Percentiles rank a stretch among this genome's conserved stretches.
Conservation (phyloP, 306 rosid genomes). For the Abrus precatorius region DNA sequence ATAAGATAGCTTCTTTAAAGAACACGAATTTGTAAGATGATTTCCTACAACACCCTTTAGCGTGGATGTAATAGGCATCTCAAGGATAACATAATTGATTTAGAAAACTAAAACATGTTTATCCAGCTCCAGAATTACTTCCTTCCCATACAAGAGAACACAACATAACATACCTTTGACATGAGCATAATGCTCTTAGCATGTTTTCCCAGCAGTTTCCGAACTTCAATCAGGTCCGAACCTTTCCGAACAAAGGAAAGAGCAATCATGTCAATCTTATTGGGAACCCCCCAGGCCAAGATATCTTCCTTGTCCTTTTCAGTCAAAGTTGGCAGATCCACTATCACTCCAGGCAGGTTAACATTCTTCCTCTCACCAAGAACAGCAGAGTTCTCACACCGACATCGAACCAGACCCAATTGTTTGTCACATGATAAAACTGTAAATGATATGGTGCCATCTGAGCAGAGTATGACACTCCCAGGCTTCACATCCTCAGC, state of each 20-base stretch:
- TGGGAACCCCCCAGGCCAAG: constrained; percentile 88
- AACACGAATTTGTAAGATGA: constrained; percentile 23
- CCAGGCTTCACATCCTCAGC: constrained; percentile 92
- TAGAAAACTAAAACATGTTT: constrained; percentile 12
- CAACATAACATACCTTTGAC: constrained; percentile 81
- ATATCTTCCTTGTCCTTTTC: constrained; percentile 96
- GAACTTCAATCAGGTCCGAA: constrained; percentile 88
- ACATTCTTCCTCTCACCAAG: constrained; percentile 98
- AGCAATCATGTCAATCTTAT: constrained; percentile 94
- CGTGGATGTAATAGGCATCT: constrained; percentile 15
- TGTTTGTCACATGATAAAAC: constrained; percentile 78
- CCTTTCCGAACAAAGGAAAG: constrained; percentile 96
- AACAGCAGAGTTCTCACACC: constrained; percentile 91
- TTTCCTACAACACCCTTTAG: constrained; percentile 16
- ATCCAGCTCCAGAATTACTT: constrained; percentile 3
- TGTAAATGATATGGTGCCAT: constrained; percentile 88
- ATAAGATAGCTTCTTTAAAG: constrained; percentile 2
- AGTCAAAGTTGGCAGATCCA: constrained; percentile 95
- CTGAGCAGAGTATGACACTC: constrained; percentile 87
- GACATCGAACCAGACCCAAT: constrained; percentile 75
- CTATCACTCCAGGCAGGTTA: constrained; percentile 91
- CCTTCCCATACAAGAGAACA: constrained; percentile 9
- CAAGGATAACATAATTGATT: constrained; percentile 29
- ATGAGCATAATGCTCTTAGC: constrained; percentile 90
- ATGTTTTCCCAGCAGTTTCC: constrained; percentile 83